phyloP scores from a whole-genome alignment of 495 filamentous ascomycete species.

The Tetracladium marchalianum region DNA sequence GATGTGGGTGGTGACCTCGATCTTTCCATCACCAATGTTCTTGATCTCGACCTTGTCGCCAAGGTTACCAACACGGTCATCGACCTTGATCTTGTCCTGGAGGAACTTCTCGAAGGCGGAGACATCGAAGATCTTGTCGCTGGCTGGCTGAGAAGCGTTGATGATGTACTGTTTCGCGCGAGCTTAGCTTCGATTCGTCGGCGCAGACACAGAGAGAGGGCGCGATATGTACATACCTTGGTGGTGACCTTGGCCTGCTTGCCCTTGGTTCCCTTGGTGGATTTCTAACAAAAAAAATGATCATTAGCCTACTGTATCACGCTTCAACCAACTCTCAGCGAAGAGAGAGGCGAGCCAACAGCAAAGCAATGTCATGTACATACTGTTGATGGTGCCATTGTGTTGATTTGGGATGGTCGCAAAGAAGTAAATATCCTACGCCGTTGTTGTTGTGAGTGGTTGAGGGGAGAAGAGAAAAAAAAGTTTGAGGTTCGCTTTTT shows the following conservation, averaged over 20 bases:
- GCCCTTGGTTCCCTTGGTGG: slow-evolving; percentile 33
- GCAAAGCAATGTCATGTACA: slow-evolving; percentile 22
- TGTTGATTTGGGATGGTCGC: slow-evolving; percentile 16
- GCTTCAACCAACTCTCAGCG: slow-evolving; percentile 28
- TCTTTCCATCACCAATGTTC: slow-evolving; percentile 86
- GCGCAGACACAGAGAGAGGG: background rate
- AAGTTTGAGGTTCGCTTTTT: background rate
- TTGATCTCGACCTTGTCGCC: slow-evolving; percentile 87
- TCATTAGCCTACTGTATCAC: slow-evolving; percentile 94
- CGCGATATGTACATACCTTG: slow-evolving; percentile 38
- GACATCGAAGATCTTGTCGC: slow-evolving; percentile 99
- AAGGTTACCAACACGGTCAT: slow-evolving; percentile 94
- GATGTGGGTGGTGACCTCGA: slow-evolving; percentile 94
- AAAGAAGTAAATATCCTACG: slow-evolving; percentile 22
- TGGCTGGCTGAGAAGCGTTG: slow-evolving; percentile 93
- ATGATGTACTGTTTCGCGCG: slow-evolving; percentile 69
- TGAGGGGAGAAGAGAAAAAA: too few relatives aligned
- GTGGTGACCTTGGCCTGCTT: slow-evolving; percentile 54
- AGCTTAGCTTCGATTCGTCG: slow-evolving; percentile 1
- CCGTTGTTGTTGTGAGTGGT: slow-evolving; percentile 6
- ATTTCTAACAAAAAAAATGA: slow-evolving; percentile 44
- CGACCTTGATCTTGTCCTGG: slow-evolving; percentile 99
- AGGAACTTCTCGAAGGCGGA: slow-evolving; percentile 99
- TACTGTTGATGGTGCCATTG: slow-evolving; percentile 23
- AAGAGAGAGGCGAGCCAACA: slow-evolving; percentile 18